phyloP scores from a whole-genome alignment of 345 rosid species.

The Pugionium dolabratum region DNA sequence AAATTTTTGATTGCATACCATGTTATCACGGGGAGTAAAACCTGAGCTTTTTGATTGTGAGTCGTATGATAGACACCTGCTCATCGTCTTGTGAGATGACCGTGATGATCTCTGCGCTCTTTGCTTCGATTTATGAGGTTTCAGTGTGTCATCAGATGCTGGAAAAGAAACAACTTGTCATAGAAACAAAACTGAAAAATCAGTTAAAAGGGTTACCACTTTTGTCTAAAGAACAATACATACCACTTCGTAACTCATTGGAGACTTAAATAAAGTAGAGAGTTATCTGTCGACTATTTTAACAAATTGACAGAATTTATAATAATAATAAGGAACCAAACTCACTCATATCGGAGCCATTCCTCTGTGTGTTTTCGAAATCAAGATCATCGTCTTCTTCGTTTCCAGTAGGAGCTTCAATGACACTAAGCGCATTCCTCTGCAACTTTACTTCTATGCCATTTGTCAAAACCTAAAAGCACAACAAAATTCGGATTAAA shows the following conservation, averaged over 20 bases:
- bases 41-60: slow-evolving; percentile 65
- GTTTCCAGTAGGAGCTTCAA: slow-evolving; percentile 95
- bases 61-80: slow-evolving; percentile 66
- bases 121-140: slow-evolving; percentile 63
- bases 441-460: slow-evolving; percentile 98
- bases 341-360: slow-evolving; percentile 86
- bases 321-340: neutral
- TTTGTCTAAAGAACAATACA: slow-evolving; percentile 13
- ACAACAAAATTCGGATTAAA: slow-evolving; percentile 5
- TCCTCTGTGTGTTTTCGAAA: slow-evolving; percentile 58
- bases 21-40: slow-evolving; percentile 60
- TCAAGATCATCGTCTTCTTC: slow-evolving; percentile 84
- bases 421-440: slow-evolving; percentile 95
- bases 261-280: slow-evolving; percentile 3
- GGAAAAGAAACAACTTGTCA: slow-evolving; percentile 41
- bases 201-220: slow-evolving; percentile 20
- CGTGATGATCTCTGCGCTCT: slow-evolving; percentile 56
- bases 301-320: neutral
- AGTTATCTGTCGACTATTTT: neutral
- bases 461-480: slow-evolving; percentile 81
- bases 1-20: slow-evolving; percentile 41
- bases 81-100: slow-evolving; percentile 64
- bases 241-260: slow-evolving; percentile 1
- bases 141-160: slow-evolving; percentile 55
- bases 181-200: slow-evolving; percentile 20